Percentiles rank a stretch among this genome's conserved stretches.
phyloP scores from a whole-genome alignment of 352 stramenopile species.

The Halophytophthora polymorphica region DNA sequence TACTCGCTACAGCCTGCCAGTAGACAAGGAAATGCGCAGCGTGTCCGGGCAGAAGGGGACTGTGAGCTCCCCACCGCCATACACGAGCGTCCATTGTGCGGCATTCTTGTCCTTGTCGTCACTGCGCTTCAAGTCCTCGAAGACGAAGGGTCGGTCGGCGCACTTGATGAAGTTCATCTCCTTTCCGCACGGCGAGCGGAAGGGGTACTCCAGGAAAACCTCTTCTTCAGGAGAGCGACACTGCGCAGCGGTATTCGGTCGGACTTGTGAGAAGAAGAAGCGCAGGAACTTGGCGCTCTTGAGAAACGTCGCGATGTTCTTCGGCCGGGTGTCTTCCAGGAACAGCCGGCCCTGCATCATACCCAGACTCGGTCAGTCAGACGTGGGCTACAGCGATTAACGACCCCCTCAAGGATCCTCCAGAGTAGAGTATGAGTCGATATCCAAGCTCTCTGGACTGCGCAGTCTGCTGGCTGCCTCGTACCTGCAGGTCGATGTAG shows the following conservation, averaged over 20 bases:
- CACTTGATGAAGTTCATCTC: constrained; percentile 89
- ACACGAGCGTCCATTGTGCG: constrained; percentile 50
- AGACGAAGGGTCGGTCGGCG: constrained; percentile 73
- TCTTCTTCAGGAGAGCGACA: constrained; percentile 21
- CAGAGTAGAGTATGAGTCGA: too few species aligned
- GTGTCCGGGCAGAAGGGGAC: constrained; percentile 53
- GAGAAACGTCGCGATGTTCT: constrained; percentile 83
- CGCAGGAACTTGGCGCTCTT: constrained; percentile 81
- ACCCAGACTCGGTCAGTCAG: constrained; percentile 2
- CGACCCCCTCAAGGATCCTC: too few species aligned
- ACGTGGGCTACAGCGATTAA: too few species aligned
- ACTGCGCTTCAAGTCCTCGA: constrained; percentile 54
- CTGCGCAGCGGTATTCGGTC: constrained; percentile 25
- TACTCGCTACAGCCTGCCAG: constrained; percentile 63
- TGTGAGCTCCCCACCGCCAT: constrained; percentile 51
- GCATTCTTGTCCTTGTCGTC: constrained; percentile 12
- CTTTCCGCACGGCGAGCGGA: constrained; percentile 68
- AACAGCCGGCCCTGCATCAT: constrained; percentile 57
- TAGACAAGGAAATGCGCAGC: constrained; percentile 62
- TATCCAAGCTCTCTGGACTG: neutral
- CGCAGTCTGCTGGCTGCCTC: neutral
- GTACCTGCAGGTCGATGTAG: constrained; percentile 78
- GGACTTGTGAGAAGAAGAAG: constrained; percentile 80
- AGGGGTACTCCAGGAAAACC: constrained; percentile 67
- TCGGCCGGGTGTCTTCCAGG: constrained; percentile 73